A percentile compares a stretch with the other conserved stretches of the same genome.
Conservation (phyloP, 805 yeast genomes). For the Aciculoconidium aculeatum region DNA sequence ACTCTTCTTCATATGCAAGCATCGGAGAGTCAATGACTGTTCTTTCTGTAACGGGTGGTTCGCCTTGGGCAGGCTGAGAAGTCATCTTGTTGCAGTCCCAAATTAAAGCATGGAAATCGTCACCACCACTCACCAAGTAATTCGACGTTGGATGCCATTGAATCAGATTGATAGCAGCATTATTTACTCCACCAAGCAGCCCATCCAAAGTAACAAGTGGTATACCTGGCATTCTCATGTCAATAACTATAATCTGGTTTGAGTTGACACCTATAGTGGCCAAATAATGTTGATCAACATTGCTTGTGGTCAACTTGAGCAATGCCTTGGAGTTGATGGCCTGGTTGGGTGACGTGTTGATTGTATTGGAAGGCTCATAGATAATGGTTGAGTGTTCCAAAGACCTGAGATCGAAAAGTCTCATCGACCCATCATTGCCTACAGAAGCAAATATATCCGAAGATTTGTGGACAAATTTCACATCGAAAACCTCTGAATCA, state of each 20-base stretch:
- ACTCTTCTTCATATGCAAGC: conserved; percentile 52
- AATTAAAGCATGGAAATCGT: conserved; percentile 66
- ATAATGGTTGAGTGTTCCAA: conserved; percentile 92
- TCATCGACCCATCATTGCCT: conserved; percentile 91
- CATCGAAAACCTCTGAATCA: conserved; percentile 92
- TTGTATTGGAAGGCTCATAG: conserved; percentile 46
- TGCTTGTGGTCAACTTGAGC: conserved; percentile 70
- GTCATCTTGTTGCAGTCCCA: conserved; percentile 50
- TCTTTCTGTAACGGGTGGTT: conserved; percentile 4
- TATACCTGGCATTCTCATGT: conserved; percentile 80
- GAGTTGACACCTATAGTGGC: conserved; percentile 79
- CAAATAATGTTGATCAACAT: conserved; percentile 72
- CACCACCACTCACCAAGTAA: conserved; percentile 57
- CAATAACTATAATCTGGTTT: conserved; percentile 61
- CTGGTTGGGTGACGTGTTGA: conserved; percentile 2
- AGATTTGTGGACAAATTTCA: conserved; percentile 69
- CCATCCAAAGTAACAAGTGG: conserved; percentile 70
- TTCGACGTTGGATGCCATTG: conserved; percentile 81
- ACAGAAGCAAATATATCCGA: conserved; percentile 83
- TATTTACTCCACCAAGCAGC: conserved; percentile 42
- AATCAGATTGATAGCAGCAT: conserved; percentile 63
- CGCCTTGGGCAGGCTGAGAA: conserved; percentile 5
- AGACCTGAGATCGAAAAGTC: conserved; percentile 85
- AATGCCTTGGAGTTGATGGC: conserved; percentile 47
- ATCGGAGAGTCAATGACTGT: conserved; percentile 28